Conservation (phyloP, 1,284 basidiomycete species). For the Cryptococcus wingfieldii region DNA sequence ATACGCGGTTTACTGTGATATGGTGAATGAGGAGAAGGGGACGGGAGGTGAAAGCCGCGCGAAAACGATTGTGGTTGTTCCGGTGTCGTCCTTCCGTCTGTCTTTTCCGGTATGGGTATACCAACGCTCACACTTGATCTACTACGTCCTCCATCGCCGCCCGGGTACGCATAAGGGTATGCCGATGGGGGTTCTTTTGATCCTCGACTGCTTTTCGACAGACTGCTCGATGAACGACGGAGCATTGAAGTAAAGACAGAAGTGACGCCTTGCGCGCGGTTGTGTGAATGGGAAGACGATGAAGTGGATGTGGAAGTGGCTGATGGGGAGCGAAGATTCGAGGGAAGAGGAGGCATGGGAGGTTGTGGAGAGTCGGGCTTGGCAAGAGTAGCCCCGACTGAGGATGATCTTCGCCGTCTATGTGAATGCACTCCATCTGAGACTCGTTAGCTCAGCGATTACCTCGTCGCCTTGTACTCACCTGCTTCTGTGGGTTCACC, state of each 20-base stretch:
- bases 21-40: slow-evolving; percentile 36
- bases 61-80: slow-evolving; percentile 30
- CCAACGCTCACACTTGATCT: slow-evolving; percentile 3
- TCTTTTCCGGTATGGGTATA: slow-evolving; percentile 5
- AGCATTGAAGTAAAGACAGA: slow-evolving; percentile 22
- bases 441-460: neutral
- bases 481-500: slow-evolving; percentile 13
- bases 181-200: slow-evolving; percentile 19
- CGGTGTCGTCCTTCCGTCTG: slow-evolving; percentile 7
- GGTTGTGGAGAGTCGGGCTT: slow-evolving; percentile 12
- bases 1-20: slow-evolving; percentile 15
- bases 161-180: slow-evolving; percentile 10
- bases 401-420: slow-evolving; percentile 25
- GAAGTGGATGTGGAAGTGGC: slow-evolving; percentile 13
- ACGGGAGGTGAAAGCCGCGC: slow-evolving; percentile 40
- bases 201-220: slow-evolving; percentile 16
- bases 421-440: neutral
- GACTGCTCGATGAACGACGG: slow-evolving; percentile 31
- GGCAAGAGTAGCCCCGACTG: slow-evolving; percentile 13
- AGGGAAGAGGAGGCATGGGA: slow-evolving; percentile 34
- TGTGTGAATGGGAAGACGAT: slow-evolving; percentile 17
- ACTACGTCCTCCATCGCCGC: slow-evolving; percentile 3
- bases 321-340: slow-evolving; percentile 31
- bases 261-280: neutral
- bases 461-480: neutral